Base-by-base conservation (phyloP, 1,284 basidiomycete genomes). In the Puccinia coronata region DNA sequence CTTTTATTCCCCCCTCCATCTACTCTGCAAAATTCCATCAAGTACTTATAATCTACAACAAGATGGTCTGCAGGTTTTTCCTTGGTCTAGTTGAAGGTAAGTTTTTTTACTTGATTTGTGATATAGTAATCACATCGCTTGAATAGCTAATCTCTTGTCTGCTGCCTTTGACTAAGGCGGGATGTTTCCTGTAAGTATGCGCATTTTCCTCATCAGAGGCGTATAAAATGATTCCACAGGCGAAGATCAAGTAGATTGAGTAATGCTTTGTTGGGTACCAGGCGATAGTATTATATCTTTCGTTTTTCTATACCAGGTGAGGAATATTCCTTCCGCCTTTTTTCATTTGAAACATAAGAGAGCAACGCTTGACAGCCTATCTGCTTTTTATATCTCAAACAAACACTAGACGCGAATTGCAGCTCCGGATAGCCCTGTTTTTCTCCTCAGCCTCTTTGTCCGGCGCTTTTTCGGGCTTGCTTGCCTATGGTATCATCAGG, bases 381-480 rank as follows among this genome's bases (percentile, higher is more conserved):
- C 2, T 31, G 57, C 28, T 34, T 5, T 4, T 61, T n/a, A 20
- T 23, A 34, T 67, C 36, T 20, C 23, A n/a, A 14, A n/a, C 12
- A 14, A 28, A 71, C 34, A 5, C 31, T 36, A 80, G 78, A 34
- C 70, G 69, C 55, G 78, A 80, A 55, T 53, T 80, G 20, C 78
- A 80, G 34, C 67, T 73, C 18, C 78, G 78, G n/a, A 80, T 80
- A 11, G 78, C 78, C 31, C 39, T 80, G 47, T 80, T 80, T 51
- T 80, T 72, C 43, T 72, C 78, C 23, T 31, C 70, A 0, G 78
- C 78, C 0, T 72, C 78, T 1, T 49, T 80, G 55, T 72, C 78
- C 28, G 78, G 78, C 41, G 78, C 78, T 11, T 80, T 80, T 39
- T 80, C 78, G 5, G 78, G 78, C 31, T 65, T 80, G n/a, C 55